Percentiles rank a stretch among this genome's conserved stretches.
Evolutionary conservation across 2,329 filamentous ascomycete genomes (phyloP).

Genomic region (Ceratocystis papillata): DNA sequence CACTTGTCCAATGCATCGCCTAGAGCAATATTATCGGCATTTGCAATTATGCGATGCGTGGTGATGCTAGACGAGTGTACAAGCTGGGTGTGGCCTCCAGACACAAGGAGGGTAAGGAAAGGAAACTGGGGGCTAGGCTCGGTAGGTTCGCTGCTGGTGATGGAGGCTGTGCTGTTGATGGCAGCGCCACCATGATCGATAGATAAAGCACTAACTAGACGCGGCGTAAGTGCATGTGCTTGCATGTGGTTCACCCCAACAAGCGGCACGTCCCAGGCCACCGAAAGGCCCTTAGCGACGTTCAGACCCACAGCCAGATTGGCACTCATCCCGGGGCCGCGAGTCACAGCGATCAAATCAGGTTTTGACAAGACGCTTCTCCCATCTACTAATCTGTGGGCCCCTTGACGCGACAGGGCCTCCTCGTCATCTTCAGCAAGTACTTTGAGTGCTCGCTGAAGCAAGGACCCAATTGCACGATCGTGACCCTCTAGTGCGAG

Average conservation of each 20-base stretch:
- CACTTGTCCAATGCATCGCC: conserved; percentile 85
- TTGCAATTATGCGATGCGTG: conserved; percentile 61
- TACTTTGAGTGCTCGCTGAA: conserved; percentile 49
- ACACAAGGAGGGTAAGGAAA: conserved; percentile 79
- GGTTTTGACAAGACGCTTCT: conserved; percentile 38
- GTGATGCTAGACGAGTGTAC: conserved; percentile 59
- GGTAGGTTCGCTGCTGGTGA: background rate
- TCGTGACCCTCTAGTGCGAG: conserved; percentile 67
- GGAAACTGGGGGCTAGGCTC: conserved; percentile 46
- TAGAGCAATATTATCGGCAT: conserved; percentile 69
- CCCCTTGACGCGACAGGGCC: conserved; percentile 25
- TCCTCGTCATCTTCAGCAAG: conserved; percentile 23
- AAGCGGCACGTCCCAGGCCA: conserved; percentile 73
- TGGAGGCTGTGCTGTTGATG: background rate
- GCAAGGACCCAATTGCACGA: conserved; percentile 53
- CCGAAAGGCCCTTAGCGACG: conserved; percentile 74
- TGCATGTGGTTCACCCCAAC: conserved; percentile 95
- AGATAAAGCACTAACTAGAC: conserved; percentile 56
- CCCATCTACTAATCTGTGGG: background rate
- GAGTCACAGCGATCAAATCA: conserved; percentile 79
- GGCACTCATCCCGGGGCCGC: conserved; percentile 78
- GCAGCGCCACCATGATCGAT: background rate
- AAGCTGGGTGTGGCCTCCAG: conserved; percentile 83
- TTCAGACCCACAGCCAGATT: conserved; percentile 70
- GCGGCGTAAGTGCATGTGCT: conserved; percentile 80